Evolutionary conservation across 2,329 filamentous ascomycete species (phyloP), one percentile per base, ranked within the genome.

Genomic region (Thielaviopsis ethacetica): DNA sequence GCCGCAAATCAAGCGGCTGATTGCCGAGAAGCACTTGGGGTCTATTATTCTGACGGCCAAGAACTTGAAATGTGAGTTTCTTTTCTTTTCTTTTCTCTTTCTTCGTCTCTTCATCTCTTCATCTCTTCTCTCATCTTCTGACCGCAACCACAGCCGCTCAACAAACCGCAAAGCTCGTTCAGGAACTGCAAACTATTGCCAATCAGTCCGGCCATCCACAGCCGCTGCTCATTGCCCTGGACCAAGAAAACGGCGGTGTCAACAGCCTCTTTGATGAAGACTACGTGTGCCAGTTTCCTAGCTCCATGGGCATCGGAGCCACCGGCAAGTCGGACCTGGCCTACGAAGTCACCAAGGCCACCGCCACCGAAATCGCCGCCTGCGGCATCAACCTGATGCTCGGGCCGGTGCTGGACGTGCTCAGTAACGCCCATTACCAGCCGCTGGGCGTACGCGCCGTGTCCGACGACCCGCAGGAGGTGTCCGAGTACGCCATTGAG

Each of bases 181-280:
- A 93, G 67, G 90, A 97, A 67, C 77, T 98, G 52, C 93, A 98
- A 71, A 90, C 84, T 55, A 91, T 95, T 67, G 93, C 93, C 44
- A 87, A 88, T 67, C 81, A 94, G 71, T 86, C 91, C 61, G 91
- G 91, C 21, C 91, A 97, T 70, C 85, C 87, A 2, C 85, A 91
- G 2, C 93, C 93, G 1, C 74, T 98, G 19, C 76, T 94, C 58
- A 96, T 98, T 65, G 91, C 87, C 47, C 75, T 97, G 44, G 93
- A 97, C 68, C 93, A 98, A 69, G 93, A 98, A 70, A 97, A 98
- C 81, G 93, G 93, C 63, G 91, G 91, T 2, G 91, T 96, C 69
- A 97, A 96, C 73, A 95, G 89, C 71, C 79, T 97, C 2, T 96
- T 94, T 67, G 91, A 97, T 69, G 90, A 95, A 65, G 88, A 93